Conservation (phyloP, 768 basidiomycete genomes). For the Lentinula guzmanii region DNA sequence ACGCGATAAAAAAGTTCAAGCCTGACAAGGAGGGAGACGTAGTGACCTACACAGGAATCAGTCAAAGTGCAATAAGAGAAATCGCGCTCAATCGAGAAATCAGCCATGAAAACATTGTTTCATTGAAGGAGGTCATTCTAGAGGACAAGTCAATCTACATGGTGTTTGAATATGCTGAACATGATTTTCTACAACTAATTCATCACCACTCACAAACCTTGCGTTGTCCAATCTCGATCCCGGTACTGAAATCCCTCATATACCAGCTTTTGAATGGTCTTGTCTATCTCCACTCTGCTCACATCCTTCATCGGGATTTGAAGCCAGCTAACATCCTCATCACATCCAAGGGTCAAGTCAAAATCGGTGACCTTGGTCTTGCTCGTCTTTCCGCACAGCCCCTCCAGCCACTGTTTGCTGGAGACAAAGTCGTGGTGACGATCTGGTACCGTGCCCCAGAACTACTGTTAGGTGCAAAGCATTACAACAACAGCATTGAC, state of each 20-base stretch:
- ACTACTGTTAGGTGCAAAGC: conserved; percentile 91
- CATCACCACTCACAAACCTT: conserved; percentile 94
- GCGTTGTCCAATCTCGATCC: conserved; percentile 63
- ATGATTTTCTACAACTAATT: conserved; percentile 98
- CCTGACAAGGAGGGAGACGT: conserved; percentile 99
- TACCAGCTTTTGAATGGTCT: conserved; percentile 95
- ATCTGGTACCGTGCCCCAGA: conserved; percentile 99
- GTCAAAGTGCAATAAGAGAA: conserved; percentile 95
- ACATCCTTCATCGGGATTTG: conserved; percentile 94
- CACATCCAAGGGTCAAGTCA: conserved; percentile 81
- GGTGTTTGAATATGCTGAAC: conserved; percentile 99
- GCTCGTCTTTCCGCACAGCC: conserved; percentile 90
- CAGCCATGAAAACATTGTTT: conserved; percentile 84
- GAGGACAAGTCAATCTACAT: conserved; percentile 99
- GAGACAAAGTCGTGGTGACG: conserved; percentile 98
- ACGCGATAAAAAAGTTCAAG: conserved; percentile 99
- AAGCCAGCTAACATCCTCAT: conserved; percentile 99
- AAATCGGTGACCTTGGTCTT: conserved; percentile 97
- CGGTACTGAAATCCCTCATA: conserved; percentile 87
- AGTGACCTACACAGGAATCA: conserved; percentile 92
- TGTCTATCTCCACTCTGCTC: conserved; percentile 89
- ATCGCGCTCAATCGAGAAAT: conserved; percentile 92
- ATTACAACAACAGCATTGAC: conserved; percentile 96
- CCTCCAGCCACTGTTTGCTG: conserved; percentile 83
- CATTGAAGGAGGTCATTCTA: conserved; percentile 89